Percentiles rank a stretch among this genome's conserved stretches.
These are phyloP conservation scores for Globisporangium orthogonon DNA, from an alignment of 352 stramenopile species.

Conservation along the genomic window DNA sequence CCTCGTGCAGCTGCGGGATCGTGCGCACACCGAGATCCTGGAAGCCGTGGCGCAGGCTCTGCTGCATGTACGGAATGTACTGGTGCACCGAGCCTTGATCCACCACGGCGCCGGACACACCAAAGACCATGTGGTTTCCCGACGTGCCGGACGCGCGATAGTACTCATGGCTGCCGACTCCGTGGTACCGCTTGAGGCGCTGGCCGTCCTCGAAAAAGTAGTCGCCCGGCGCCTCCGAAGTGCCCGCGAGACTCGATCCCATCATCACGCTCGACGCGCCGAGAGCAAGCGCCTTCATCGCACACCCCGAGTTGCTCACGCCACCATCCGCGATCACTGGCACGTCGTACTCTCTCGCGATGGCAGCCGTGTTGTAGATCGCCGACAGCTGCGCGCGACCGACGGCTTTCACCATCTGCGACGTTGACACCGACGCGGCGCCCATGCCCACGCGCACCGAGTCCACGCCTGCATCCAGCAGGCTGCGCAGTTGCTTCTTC, in stretches of 20 bases:
- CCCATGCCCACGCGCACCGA: slow-evolving; percentile 98
- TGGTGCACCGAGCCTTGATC: slow-evolving; percentile 97
- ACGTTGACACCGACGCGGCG: slow-evolving; percentile 98
- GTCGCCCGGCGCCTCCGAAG: slow-evolving; percentile 96
- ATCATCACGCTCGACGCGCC: slow-evolving; percentile 98
- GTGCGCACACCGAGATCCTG: slow-evolving; percentile 93
- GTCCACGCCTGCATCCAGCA: slow-evolving; percentile 98
- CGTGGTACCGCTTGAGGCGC: slow-evolving; percentile 98
- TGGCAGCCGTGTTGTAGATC: slow-evolving; percentile 96
- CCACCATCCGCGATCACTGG: slow-evolving; percentile 98
- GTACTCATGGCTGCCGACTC: slow-evolving; percentile 97
- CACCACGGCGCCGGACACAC: slow-evolving; percentile 95
- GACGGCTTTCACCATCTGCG: slow-evolving; percentile 98
- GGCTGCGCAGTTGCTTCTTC: slow-evolving; percentile 90
- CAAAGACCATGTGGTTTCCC: slow-evolving; percentile 95
- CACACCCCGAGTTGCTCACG: slow-evolving; percentile 94
- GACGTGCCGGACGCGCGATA: slow-evolving; percentile 41
- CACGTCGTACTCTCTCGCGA: slow-evolving; percentile 92
- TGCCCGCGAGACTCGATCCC: slow-evolving; percentile 96
- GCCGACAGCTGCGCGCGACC: slow-evolving; percentile 96
- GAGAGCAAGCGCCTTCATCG: slow-evolving; percentile 95
- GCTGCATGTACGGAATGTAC: slow-evolving; percentile 98
- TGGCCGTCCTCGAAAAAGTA: slow-evolving; percentile 99
- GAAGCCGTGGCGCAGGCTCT: slow-evolving; percentile 96
- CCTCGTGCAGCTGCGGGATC: slow-evolving; percentile 78